These are phyloP conservation scores for Raphanus raphanistrum DNA, from an alignment of 345 rosid species.

Conservation along the genomic window DNA sequence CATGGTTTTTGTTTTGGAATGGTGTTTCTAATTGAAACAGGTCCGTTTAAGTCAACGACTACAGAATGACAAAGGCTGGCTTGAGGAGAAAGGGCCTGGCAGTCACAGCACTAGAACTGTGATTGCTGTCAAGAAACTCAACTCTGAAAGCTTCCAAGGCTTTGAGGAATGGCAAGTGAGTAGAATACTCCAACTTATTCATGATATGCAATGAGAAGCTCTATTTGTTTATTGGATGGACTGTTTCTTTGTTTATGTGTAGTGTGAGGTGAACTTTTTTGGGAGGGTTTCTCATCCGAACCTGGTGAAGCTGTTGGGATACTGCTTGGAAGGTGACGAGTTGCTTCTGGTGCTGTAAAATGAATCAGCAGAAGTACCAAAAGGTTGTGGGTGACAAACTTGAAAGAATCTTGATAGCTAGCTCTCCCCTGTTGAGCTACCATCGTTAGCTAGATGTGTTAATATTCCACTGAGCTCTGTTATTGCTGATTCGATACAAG, in stretches of 20 bases:
- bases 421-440: too few relatives aligned
- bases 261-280: slow-evolving; percentile 83
- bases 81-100: slow-evolving; percentile 61
- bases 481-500: too few relatives aligned
- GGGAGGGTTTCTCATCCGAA: slow-evolving; percentile 88
- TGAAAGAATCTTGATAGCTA: too few relatives aligned
- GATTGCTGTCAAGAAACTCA: slow-evolving; percentile 83
- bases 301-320: slow-evolving; percentile 81
- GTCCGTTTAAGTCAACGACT: slow-evolving; percentile 56
- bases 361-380: too few relatives aligned
- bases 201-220: not conserved
- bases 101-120: slow-evolving; percentile 59
- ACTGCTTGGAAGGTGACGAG: slow-evolving; percentile 73
- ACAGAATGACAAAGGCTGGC: slow-evolving; percentile 77
- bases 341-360: slow-evolving; percentile 83
- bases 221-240: slow-evolving; percentile 1
- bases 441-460: too few relatives aligned
- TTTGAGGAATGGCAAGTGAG: slow-evolving; percentile 93
- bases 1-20: not conserved
- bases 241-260: slow-evolving; percentile 32
- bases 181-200: not conserved
- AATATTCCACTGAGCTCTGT: too few relatives aligned
- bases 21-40: slow-evolving; percentile 34
- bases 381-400: too few relatives aligned
- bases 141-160: slow-evolving; percentile 85